These are phyloP conservation scores for Sugiyamaella grinbergsii DNA, from an alignment of 1,139 yeast genomes.

Conservation along the genomic window DNA sequence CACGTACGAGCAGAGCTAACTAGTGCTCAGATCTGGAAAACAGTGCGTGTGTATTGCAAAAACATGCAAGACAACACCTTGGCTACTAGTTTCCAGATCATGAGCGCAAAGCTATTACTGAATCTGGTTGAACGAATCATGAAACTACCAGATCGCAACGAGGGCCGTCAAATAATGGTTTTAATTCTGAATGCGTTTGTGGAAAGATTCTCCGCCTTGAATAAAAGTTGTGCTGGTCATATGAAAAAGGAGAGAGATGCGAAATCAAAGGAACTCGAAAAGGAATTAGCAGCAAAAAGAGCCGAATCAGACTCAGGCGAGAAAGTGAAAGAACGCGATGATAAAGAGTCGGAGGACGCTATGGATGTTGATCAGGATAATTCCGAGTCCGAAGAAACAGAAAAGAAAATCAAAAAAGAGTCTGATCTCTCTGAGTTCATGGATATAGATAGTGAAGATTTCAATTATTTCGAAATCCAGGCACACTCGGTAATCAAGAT, in stretches of 20 bases:
- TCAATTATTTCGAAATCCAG: conserved; percentile 18
- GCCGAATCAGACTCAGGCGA: conserved; percentile 16
- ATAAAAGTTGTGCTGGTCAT: conserved; percentile 68
- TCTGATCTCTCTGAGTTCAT: no score
- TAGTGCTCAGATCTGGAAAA: conserved; percentile 82
- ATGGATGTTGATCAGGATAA: conserved; percentile 22
- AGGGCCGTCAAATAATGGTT: conserved; percentile 73
- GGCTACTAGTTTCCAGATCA: conserved; percentile 89
- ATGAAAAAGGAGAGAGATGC: conserved; percentile 55
- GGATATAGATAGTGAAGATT: conserved; percentile 30
- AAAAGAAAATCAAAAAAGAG: conserved; percentile 22
- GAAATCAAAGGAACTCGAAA: conserved; percentile 24
- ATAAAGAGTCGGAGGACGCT: conserved; percentile 12
- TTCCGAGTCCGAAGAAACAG: conserved; percentile 29
- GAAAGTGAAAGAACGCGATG: conserved; percentile 20
- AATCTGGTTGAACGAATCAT: conserved; percentile 87
- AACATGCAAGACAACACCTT: conserved; percentile 79
- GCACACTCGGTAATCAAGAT: conserved; percentile 49
- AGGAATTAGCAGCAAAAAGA: conserved; percentile 19
- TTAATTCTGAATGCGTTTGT: conserved; percentile 83
- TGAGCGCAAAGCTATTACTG: conserved; percentile 90
- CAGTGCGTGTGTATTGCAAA: conserved; percentile 80
- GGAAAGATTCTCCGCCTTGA: conserved; percentile 74
- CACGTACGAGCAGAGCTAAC: conserved; percentile 85
- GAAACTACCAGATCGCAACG: conserved; percentile 78